Percentiles rank a stretch among this genome's conserved stretches.
Evolutionary conservation across 73 alveolate species (phyloP).

Genomic region (Symbiodinium pilosum): DNA sequence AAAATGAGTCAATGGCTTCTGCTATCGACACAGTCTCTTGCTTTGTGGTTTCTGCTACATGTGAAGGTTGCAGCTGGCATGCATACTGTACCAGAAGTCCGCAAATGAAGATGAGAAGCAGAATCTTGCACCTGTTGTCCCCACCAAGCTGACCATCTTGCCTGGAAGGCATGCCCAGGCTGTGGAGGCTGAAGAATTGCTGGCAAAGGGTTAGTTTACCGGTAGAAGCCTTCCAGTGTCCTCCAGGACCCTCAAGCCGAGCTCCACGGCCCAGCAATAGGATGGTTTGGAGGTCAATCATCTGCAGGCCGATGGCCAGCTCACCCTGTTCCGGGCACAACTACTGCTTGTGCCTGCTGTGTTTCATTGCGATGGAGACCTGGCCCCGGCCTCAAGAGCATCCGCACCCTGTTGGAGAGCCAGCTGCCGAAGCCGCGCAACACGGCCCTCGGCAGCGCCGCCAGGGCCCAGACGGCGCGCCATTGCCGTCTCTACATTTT

Average conservation of each 20-base stretch:
- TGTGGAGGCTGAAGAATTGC: too few species aligned
- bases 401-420: background rate
- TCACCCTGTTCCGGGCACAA: conserved; percentile 15
- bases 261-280: conserved; percentile 59
- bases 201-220: too few species aligned
- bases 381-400: background rate
- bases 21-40: background rate
- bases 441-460: conserved; percentile 83
- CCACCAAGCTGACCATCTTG: conserved; percentile 70
- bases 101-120: background rate
- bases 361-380: background rate
- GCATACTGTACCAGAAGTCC: background rate
- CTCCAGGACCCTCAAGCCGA: conserved; percentile 42
- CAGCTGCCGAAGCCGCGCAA: conserved; percentile 45
- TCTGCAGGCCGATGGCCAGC: conserved; percentile 41
- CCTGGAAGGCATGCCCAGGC: too few species aligned
- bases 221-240: conserved; percentile 46
- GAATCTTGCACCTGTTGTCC: conserved; percentile 33
- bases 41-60: background rate
- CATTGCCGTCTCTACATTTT: too few species aligned
- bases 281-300: background rate
- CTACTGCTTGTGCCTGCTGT: background rate
- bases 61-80: background rate
- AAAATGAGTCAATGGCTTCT: too few species aligned
- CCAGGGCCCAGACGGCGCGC: conserved; percentile 70